phyloP scores from a whole-genome alignment of 805 yeast species.

The Vanderwaltozyma verrucispora region DNA sequence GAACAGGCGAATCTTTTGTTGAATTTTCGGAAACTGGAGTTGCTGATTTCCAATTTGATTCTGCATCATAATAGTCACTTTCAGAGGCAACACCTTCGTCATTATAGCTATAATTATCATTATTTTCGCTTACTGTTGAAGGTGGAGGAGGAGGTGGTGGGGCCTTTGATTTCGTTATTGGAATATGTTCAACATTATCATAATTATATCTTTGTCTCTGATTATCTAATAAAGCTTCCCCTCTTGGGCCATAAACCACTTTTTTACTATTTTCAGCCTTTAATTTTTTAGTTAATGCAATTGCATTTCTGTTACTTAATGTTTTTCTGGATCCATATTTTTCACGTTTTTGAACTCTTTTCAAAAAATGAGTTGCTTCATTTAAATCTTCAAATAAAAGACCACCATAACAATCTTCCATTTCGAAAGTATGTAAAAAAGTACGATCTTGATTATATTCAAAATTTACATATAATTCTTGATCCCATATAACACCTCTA shows the following conservation, averaged over 20 bases:
- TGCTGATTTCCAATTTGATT: slow-evolving; percentile 13
- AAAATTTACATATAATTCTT: slow-evolving; percentile 81
- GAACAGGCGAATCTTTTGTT: neutral
- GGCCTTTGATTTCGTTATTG: slow-evolving; percentile 28
- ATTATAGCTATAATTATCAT: slow-evolving; percentile 6
- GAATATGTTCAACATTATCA: slow-evolving; percentile 22
- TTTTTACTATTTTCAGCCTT: slow-evolving; percentile 46
- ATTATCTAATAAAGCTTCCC: slow-evolving; percentile 22
- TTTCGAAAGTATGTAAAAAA: slow-evolving; percentile 89
- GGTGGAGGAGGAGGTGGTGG: slow-evolving; percentile 38
- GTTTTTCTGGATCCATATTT: slow-evolving; percentile 87
- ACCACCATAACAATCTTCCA: slow-evolving; percentile 83
- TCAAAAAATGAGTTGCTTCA: slow-evolving; percentile 81
- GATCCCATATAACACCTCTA: slow-evolving; percentile 94
- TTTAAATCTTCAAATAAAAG: slow-evolving; percentile 77
- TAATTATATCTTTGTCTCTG: slow-evolving; percentile 26
- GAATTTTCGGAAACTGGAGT: slow-evolving; percentile 13
- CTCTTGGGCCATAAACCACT: slow-evolving; percentile 63
- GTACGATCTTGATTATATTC: slow-evolving; percentile 89
- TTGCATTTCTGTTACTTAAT: slow-evolving; percentile 74
- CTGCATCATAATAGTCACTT: slow-evolving; percentile 1
- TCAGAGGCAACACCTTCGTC: slow-evolving; percentile 2
- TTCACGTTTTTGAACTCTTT: slow-evolving; percentile 61
- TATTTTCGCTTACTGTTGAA: slow-evolving; percentile 14
- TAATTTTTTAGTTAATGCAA: slow-evolving; percentile 57